A percentile compares a stretch with the other conserved stretches of the same genome.
Conservation (phyloP, 306 rosid genomes). For the Elaeagnus macrophylla region DNA sequence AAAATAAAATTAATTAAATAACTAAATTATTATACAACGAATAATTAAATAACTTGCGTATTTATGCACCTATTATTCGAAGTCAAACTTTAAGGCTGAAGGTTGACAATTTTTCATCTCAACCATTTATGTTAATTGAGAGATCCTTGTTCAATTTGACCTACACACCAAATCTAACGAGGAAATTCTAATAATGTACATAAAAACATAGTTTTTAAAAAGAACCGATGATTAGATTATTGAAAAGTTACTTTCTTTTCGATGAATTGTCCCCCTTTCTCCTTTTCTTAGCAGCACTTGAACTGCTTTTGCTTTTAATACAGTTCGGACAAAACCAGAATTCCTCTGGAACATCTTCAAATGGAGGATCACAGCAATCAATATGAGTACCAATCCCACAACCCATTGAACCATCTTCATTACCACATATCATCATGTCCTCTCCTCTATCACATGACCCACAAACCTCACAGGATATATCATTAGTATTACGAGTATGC, state of each 20-base stretch:
- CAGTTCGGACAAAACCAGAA: constrained; percentile 86
- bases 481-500: constrained; percentile 24
- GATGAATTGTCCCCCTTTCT: constrained; percentile 26
- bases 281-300: constrained; percentile 32
- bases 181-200: no score
- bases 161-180: no score
- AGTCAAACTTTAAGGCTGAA: no score
- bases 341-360: constrained; percentile 51
- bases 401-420: constrained; percentile 67
- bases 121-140: no score
- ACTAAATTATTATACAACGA: no score
- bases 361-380: constrained; percentile 86
- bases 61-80: no score
- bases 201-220: neutral
- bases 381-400: constrained; percentile 77
- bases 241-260: constrained; percentile 19
- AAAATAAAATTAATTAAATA: no score
- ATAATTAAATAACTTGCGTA: no score
- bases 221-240: neutral
- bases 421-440: constrained; percentile 83
- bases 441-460: constrained; percentile 67
- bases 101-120: no score
- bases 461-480: constrained; percentile 53
- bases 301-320: constrained; percentile 24
- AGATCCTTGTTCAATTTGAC: no score